phyloP scores from a whole-genome alignment of 2,329 filamentous ascomycete species.

The Aspergillus neotritici region DNA sequence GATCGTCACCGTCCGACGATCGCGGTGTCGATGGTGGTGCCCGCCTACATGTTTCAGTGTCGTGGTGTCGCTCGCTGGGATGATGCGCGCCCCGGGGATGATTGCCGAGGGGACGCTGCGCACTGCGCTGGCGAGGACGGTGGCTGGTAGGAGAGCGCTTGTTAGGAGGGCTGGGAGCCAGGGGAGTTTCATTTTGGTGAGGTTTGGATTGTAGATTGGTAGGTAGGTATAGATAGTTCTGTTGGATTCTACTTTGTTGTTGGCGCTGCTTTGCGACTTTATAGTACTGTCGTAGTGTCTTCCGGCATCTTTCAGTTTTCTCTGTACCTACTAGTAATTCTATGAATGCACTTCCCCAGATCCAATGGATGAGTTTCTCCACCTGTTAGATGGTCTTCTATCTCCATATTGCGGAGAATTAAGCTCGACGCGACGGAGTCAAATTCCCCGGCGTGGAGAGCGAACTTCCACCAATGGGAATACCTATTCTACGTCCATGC shows the following conservation, averaged over 20 bases:
- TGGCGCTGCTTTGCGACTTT: no score
- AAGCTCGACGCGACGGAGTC: slow-evolving; percentile 3
- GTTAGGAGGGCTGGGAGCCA: slow-evolving; percentile 17
- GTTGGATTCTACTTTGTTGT: no score
- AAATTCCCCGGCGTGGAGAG: background rate
- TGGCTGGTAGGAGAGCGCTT: slow-evolving; percentile 14
- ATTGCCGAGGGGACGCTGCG: background rate
- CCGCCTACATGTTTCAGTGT: slow-evolving; percentile 20
- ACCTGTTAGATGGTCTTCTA: slow-evolving; percentile 18
- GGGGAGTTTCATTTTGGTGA: slow-evolving; percentile 21
- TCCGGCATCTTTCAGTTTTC: background rate
- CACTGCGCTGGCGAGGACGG: slow-evolving; percentile 13
- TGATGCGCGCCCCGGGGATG: slow-evolving; percentile 22
- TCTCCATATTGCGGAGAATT: slow-evolving; percentile 17
- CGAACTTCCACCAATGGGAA: slow-evolving; percentile 20
- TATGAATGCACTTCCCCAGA: background rate
- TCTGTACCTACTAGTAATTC: slow-evolving; percentile 1
- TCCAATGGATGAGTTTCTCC: slow-evolving; percentile 16
- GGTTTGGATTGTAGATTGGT: background rate
- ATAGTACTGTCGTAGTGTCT: background rate
- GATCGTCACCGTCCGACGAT: slow-evolving; percentile 47
- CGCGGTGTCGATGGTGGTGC: slow-evolving; percentile 19
- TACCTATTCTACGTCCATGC: no score
- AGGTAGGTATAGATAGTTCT: background rate
- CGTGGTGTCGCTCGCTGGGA: slow-evolving; percentile 17